A percentile compares a stretch with the other conserved stretches of the same genome.
Evolutionary conservation across 176 grass and related monocot genomes (phyloP).

Genomic region (Carex littledalei): DNA sequence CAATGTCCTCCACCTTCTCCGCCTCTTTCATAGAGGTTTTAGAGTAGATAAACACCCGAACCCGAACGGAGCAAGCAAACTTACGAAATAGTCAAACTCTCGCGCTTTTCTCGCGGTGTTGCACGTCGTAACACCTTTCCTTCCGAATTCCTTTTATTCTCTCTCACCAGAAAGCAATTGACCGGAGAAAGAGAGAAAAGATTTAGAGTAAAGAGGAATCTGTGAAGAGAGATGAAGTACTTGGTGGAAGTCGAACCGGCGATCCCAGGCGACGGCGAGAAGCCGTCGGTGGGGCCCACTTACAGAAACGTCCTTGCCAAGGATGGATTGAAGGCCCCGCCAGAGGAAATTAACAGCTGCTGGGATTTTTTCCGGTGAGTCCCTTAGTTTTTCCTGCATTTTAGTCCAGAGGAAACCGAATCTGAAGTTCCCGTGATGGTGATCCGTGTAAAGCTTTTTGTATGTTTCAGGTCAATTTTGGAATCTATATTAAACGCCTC

Average conservation of each 20-base stretch:
- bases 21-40: too few species aligned
- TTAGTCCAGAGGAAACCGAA: not conserved
- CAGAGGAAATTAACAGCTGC: slow-evolving; percentile 37
- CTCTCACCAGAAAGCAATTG: not conserved
- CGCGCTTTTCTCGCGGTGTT: not conserved
- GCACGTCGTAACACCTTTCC: not conserved
- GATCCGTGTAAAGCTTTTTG: not conserved
- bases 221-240: slow-evolving; percentile 42
- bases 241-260: slow-evolving; percentile 60
- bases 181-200: too few species aligned
- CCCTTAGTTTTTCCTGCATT: not conserved
- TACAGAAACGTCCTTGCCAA: slow-evolving; percentile 62
- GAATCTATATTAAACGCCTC: not conserved
- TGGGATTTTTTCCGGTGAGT: slow-evolving; percentile 88
- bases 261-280: not conserved
- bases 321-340: slow-evolving; percentile 47
- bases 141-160: not conserved
- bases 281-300: slow-evolving; percentile 40
- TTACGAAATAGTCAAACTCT: not conserved
- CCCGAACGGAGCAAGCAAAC: not conserved
- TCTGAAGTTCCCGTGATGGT: not conserved
- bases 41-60: not conserved
- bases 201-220: not conserved
- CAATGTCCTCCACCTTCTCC: too few species aligned
- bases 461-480: not conserved